Evolutionary conservation across 495 filamentous ascomycete genomes (phyloP), one percentile per base, ranked within the genome.

Genomic region (Penicillium antarcticum): DNA sequence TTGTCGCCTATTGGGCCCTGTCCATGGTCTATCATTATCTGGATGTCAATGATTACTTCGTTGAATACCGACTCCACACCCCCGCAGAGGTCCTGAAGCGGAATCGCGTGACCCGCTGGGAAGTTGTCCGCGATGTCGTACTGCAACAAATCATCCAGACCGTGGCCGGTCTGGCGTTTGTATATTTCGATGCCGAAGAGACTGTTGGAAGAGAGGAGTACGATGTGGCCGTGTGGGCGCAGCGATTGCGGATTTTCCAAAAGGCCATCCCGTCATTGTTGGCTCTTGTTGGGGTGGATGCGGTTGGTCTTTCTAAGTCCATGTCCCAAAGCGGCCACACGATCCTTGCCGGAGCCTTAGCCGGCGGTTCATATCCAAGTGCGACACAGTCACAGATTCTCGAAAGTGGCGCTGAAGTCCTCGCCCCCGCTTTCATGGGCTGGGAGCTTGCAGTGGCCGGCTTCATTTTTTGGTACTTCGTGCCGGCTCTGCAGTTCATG

Each of bases 111-210:
- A 80, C 86, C 45, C 80, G 88, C 45, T 86, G 77, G 69, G 85
- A 96, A 55, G 90, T 95, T 3, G 80, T 90, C 17, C 84, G 86
- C 60, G 90, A 95, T 77, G 91, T 96, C 53, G 70, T 96, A 34
- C 60, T 96, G 29, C 90, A 97, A 65, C 92, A 97, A 57, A 59
- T 89, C n/a, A 84, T 96, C 26, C 92, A 96, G 69, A 87, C 87
- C 1, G 66, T 78, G 10, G 79, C 88, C 13, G 85, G 84, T 10
- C 53, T 81, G 19, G 63, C 76, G 1, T 67, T 95, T 34, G 73
- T 79, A 8, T 71, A 82, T 39, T 83, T 86, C 8, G 90, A 94
- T 61, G 74, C 78, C 17, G 67, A 70, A 21, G 83, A 88, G 32
- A 79, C 76, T 53, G 77, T 70, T 18, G 92, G 92, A 16, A 82